phyloP scores from a whole-genome alignment of 179 eudicot species.

The Vitellaria paradoxa region DNA sequence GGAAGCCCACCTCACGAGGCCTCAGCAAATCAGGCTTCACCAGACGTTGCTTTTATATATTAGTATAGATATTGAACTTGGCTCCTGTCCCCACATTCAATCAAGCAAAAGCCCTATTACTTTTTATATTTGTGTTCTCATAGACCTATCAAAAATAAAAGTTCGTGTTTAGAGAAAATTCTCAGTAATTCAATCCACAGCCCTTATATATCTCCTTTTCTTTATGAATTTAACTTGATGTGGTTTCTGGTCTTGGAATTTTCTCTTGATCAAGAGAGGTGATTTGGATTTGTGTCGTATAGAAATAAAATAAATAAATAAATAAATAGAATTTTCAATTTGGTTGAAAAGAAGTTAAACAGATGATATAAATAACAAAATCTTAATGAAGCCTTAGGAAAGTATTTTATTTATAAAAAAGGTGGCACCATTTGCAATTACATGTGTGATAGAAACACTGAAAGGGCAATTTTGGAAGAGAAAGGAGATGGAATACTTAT shows the following conservation, averaged over 20 bases:
- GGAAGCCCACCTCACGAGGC: too few relatives aligned
- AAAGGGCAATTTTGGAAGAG: not conserved
- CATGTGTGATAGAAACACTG: not conserved
- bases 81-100: not conserved
- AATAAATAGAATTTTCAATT: not conserved
- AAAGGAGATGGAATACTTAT: not conserved
- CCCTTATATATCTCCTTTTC: not conserved
- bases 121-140: not conserved
- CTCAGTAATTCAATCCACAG: not conserved
- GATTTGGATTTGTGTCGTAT: not conserved
- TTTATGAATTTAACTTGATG: conserved; percentile 2
- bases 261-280: not conserved
- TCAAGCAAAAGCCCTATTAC: not conserved
- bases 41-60: too few relatives aligned
- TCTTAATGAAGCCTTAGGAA: not conserved
- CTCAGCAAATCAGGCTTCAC: too few relatives aligned
- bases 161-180: too few relatives aligned
- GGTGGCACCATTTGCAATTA: not conserved
- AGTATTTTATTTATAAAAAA: not conserved
- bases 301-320: not conserved
- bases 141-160: too few relatives aligned
- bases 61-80: not conserved
- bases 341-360: not conserved
- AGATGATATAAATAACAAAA: conserved; percentile 1
- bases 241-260: not conserved